A percentile compares a stretch with the other conserved stretches of the same genome.
Evolutionary conservation across 2,329 filamentous ascomycete species (phyloP).

Genomic region (Xylaria sp.): DNA sequence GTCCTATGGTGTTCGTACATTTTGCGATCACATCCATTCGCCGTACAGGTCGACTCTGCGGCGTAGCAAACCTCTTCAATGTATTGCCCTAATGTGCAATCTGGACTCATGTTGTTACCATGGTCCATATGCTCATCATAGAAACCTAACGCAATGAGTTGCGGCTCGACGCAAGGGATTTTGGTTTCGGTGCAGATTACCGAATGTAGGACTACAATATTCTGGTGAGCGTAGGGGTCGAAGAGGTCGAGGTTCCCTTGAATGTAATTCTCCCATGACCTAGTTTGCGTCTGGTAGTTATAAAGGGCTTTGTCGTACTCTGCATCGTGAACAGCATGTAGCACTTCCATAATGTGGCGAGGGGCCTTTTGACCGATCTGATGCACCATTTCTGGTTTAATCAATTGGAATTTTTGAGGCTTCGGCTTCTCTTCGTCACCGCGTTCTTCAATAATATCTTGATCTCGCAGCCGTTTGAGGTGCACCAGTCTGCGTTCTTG

Average conservation of each 20-base stretch:
- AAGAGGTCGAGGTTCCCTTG: constrained; percentile 89
- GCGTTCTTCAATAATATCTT: constrained; percentile 69
- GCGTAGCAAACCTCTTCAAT: constrained; percentile 87
- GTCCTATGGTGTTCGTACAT: constrained; percentile 95
- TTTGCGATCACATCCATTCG: constrained; percentile 85
- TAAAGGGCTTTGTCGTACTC: constrained; percentile 96
- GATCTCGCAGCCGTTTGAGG: constrained; percentile 83
- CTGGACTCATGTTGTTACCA: constrained; percentile 75
- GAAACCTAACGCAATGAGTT: constrained; percentile 88
- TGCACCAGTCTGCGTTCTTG: constrained; percentile 87
- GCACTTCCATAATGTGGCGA: constrained; percentile 87
- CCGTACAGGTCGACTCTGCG: constrained; percentile 80
- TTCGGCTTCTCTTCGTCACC: constrained; percentile 69
- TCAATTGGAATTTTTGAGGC: constrained; percentile 83
- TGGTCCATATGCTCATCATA: constrained; percentile 86
- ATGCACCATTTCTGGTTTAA: constrained; percentile 95
- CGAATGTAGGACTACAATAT: constrained; percentile 93
- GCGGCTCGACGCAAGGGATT: constrained; percentile 90
- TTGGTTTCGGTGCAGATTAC: constrained; percentile 93
- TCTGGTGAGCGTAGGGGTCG: constrained; percentile 94
- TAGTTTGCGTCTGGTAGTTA: constrained; percentile 92
- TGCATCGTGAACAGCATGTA: constrained; percentile 94
- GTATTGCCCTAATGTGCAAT: constrained; percentile 94
- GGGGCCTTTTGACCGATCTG: constrained; percentile 81
- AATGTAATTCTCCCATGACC: constrained; percentile 96